Percentiles rank a stretch among this genome's conserved stretches.
These are phyloP conservation scores for Elasticomyces elasticus DNA, from an alignment of 495 filamentous ascomycete species.

Conservation along the genomic window DNA sequence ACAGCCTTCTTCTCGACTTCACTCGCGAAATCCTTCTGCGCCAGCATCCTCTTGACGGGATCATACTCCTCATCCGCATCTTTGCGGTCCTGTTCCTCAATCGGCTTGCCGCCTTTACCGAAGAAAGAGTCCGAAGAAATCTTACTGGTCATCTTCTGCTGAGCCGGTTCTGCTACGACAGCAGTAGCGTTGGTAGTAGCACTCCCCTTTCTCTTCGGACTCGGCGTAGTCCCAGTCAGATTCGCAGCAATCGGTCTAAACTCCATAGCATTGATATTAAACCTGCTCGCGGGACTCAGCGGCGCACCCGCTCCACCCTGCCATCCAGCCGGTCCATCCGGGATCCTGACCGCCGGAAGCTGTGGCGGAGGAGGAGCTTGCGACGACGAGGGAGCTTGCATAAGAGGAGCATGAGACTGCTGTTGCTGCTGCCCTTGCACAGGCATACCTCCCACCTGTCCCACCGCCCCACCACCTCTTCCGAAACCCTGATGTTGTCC, in stretches of 20 bases:
- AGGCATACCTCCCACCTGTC: too few species aligned
- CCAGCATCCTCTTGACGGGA: slow-evolving; percentile 56
- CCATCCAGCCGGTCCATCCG: slow-evolving; percentile 26
- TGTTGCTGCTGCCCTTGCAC: too few species aligned
- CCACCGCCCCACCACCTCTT: too few species aligned
- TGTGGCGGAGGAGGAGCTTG: too few species aligned
- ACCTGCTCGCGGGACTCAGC: slow-evolving; percentile 21
- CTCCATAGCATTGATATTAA: slow-evolving; percentile 59
- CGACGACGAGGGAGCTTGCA: too few species aligned
- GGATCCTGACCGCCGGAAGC: slow-evolving; percentile 7
- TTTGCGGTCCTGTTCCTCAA: slow-evolving; percentile 42
- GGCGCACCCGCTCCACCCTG: slow-evolving; percentile 24
- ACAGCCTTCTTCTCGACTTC: slow-evolving; percentile 39
- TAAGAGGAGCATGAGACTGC: too few species aligned
- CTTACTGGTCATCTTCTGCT: slow-evolving; percentile 21
- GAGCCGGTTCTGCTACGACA: slow-evolving; percentile 35
- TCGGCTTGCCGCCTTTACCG: slow-evolving; percentile 49
- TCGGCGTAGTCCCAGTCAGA: slow-evolving; percentile 54
- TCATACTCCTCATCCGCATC: slow-evolving; percentile 58
- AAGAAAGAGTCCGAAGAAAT: too few species aligned
- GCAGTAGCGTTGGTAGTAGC: too few species aligned
- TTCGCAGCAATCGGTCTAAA: slow-evolving; percentile 69
- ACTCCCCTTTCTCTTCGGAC: slow-evolving; percentile 54
- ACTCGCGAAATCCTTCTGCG: slow-evolving; percentile 46
- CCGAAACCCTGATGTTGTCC: too few species aligned